phyloP scores from a whole-genome alignment of 352 stramenopile genomes.

The Pythium angustatum region DNA sequence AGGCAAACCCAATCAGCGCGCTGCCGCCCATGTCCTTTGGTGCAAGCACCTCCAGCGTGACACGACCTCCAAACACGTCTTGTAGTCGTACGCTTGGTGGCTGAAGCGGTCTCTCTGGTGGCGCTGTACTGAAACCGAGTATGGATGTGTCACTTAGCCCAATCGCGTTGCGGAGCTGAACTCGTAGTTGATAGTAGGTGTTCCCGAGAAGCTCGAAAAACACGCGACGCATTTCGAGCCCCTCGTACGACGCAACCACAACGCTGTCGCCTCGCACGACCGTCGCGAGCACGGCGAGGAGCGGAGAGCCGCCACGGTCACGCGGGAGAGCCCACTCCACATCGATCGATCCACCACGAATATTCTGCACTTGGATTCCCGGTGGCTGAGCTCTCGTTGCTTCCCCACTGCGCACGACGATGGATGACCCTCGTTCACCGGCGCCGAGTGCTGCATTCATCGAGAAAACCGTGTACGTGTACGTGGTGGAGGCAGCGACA shows the following conservation, averaged over 20 bases:
- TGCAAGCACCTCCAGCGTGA: constrained; percentile 31
- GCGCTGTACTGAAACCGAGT: constrained; percentile 23
- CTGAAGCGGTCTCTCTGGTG: constrained; percentile 29
- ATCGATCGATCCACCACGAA: constrained; percentile 34
- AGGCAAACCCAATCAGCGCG: constrained; percentile 29
- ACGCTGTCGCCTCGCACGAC: constrained; percentile 8
- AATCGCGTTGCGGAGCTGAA: constrained; percentile 34
- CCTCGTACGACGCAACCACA: constrained; percentile 30
- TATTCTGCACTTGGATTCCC: constrained; percentile 15
- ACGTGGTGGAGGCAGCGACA: constrained; percentile 32
- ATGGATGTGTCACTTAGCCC: constrained; percentile 25
- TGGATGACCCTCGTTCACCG: neutral
- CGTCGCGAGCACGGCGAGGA: neutral
- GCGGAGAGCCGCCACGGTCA: constrained; percentile 38
- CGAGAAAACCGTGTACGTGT: constrained; percentile 46
- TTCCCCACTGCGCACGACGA: constrained; percentile 25
- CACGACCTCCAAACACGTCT: constrained; percentile 33
- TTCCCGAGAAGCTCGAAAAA: constrained; percentile 39
- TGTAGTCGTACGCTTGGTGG: constrained; percentile 28
- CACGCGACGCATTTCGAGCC: neutral
- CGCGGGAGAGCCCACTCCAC: constrained; percentile 26
- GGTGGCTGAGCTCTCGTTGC: constrained; percentile 29
- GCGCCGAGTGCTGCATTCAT: constrained; percentile 28
- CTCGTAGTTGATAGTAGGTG: constrained; percentile 34
- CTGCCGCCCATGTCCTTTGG: constrained; percentile 47